phyloP scores from a whole-genome alignment of 495 filamentous ascomycete species.

The Astrocystis sublimbata region DNA sequence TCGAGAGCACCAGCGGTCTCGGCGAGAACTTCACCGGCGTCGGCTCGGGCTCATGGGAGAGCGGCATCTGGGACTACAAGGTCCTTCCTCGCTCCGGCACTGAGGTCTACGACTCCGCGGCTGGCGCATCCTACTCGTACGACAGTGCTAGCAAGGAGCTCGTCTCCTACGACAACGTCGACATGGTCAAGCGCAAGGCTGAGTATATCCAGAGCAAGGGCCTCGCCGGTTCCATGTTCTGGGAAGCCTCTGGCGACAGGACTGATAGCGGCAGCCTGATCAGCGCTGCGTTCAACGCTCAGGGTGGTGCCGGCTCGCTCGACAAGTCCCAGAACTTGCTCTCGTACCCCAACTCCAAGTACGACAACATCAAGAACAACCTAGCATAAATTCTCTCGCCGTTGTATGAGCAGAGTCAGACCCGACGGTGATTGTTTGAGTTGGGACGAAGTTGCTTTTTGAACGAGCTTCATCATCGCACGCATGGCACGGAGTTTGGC shows the following conservation, averaged over 20 bases:
- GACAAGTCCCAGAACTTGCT: conserved; percentile 40
- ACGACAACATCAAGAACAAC: conserved; percentile 44
- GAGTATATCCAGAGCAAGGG: conserved; percentile 61
- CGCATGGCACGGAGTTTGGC: background rate
- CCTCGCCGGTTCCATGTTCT: conserved; percentile 86
- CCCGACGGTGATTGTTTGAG: conserved; percentile 20
- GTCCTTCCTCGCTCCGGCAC: conserved; percentile 52
- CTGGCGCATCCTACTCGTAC: conserved; percentile 69
- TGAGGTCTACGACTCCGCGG: conserved; percentile 46
- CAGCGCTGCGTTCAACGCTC: conserved; percentile 43
- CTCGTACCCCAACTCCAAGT: conserved; percentile 44
- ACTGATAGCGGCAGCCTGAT: conserved; percentile 63
- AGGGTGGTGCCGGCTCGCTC: conserved; percentile 36
- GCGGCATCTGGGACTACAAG: conserved; percentile 84
- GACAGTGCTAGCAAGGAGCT: conserved; percentile 59
- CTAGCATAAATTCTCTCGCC: conserved; percentile 15
- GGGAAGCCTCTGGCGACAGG: conserved; percentile 80
- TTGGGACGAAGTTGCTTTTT: conserved; percentile 17
- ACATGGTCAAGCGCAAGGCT: conserved; percentile 63
- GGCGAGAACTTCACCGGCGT: conserved; percentile 65
- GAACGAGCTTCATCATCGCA: background rate
- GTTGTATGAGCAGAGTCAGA: background rate
- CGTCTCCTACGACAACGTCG: conserved; percentile 72
- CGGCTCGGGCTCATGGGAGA: conserved; percentile 70
- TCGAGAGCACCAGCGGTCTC: conserved; percentile 67